Evolutionary conservation across 768 basidiomycete genomes (phyloP).

Genomic region (Hysterangium stoloniferum): DNA sequence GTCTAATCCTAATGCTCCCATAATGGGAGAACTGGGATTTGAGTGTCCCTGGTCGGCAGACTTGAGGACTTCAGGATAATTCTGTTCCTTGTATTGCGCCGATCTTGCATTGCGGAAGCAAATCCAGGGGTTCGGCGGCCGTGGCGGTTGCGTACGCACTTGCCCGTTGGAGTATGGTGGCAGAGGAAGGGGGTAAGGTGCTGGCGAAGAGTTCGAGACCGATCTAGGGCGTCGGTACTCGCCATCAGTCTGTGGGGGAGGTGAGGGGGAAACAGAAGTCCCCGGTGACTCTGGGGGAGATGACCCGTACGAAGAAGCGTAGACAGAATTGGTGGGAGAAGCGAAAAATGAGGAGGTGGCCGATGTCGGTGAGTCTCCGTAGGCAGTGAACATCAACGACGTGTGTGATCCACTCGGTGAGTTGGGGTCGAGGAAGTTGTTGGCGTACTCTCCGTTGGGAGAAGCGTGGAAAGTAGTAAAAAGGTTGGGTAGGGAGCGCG

Average conservation of each 20-base stretch:
- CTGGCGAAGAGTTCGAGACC: constrained; percentile 4
- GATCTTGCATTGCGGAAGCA: constrained; percentile 11
- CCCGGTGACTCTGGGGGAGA: constrained; percentile 10
- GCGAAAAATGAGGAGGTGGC: constrained; percentile 6
- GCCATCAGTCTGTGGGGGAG: neutral
- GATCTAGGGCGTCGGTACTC: constrained; percentile 2
- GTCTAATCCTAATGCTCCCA: constrained; percentile 3
- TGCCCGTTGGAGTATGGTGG: constrained; percentile 11
- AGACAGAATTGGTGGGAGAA: constrained; percentile 7
- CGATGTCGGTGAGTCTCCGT: constrained; percentile 3
- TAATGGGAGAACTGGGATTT: constrained; percentile 5
- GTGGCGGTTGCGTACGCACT: constrained; percentile 12
- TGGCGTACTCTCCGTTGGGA: constrained; percentile 3
- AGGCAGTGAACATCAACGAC: constrained; percentile 10
- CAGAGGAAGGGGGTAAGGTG: constrained; percentile 8
- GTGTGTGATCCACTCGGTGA: constrained; percentile 6
- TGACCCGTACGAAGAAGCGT: constrained; percentile 6
- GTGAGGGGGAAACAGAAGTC: constrained; percentile 5
- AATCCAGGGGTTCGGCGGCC: constrained; percentile 12
- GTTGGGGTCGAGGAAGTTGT: neutral
- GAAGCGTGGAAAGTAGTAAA: constrained; percentile 10
- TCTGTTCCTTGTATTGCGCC: constrained; percentile 9
- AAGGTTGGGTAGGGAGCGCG: constrained; percentile 11
- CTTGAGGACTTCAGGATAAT: constrained; percentile 8
- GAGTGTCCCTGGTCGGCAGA: constrained; percentile 3